Evolutionary conservation across 805 yeast species (phyloP), one percentile per base, ranked within the genome.

Genomic region (Lipomyces sp.): DNA sequence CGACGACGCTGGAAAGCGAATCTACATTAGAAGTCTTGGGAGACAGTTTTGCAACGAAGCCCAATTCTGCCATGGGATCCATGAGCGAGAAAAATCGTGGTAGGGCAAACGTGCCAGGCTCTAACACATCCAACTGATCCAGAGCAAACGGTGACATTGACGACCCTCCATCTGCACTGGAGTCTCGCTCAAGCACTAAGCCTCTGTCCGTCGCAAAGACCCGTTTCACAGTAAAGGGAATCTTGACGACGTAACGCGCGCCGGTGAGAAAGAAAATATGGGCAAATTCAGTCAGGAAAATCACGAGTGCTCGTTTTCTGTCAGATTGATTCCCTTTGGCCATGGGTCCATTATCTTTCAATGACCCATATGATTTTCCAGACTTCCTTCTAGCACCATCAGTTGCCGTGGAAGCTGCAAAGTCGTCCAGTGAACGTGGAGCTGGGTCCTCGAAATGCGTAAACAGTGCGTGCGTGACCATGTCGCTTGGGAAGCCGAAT

Each of bases 21-120:
- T 50, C 57, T 11, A 15, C 10, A 11, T 33, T 51, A 5, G 54
- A 4, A 32, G 2, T 32, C 29, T 5, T 13, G n/a, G 53, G 32
- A 35, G 56, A 13, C 10, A 24, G 8, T 5, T 33, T 37, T 0
- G 87, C 86, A 3, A 92, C 84, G 3, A 86, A 79, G 1, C 96
- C 92, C 64, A 90, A 82, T 3, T 90, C 95, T 1, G 86, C 84
- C 67, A 89, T 78, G 0, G 97, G 94, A 74, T 90, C 96, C 0
- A 87, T 82, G 65, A 92, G 75, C 0, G 96, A 86, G 62, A 91
- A 80, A 71, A 90, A 89, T 61, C 79, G 77, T 2, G 74, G 75
- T 33, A 63, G 64, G 45, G 37, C 39, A 3, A 56, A 30, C 57
- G 29, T 18, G n/a, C 13, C 13, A 7, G 34, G 29, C n/a, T 24